phyloP scores from a whole-genome alignment of 345 rosid species.

The Lepidium sativum region DNA sequence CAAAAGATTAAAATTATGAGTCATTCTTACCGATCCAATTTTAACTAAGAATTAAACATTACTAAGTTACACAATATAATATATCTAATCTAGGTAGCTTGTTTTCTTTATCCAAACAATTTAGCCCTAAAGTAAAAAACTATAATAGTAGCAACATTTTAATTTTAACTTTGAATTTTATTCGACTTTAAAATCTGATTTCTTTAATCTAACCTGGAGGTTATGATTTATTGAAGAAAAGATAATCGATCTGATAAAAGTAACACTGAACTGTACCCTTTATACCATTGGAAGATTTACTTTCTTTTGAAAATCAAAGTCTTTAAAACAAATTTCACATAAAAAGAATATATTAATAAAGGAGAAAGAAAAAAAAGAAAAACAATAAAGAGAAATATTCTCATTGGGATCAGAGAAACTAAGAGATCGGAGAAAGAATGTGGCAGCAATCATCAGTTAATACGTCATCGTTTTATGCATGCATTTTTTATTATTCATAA shows the following conservation, averaged over 20 bases:
- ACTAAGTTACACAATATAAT: not conserved
- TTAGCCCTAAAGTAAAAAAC: constrained; percentile 11
- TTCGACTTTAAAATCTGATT: constrained; percentile 19
- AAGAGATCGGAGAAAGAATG: constrained; percentile 34
- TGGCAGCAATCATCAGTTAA: constrained; percentile 36
- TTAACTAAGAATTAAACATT: not conserved
- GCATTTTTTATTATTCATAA: constrained; percentile 7
- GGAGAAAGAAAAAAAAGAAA: constrained; percentile 8
- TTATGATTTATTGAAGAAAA: constrained; percentile 21
- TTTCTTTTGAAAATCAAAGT: constrained; percentile 24
- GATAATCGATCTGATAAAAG: constrained; percentile 33
- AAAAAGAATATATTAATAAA: constrained; percentile 31
- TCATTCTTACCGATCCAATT: too few relatives aligned
- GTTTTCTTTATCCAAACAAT: not conserved
- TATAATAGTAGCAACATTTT: constrained; percentile 7
- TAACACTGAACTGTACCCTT: constrained; percentile 26
- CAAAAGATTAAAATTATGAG: too few relatives aligned
- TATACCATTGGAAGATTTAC: constrained; percentile 33
- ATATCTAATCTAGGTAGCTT: constrained; percentile 3
- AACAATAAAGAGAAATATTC: constrained; percentile 22
- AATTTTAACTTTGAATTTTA: not conserved
- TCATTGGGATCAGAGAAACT: constrained; percentile 49
- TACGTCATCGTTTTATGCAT: constrained; percentile 31
- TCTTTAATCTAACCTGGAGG: constrained; percentile 31
- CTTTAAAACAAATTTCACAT: constrained; percentile 19